Base-by-base conservation (phyloP, 441 rosid species). In the Macaranga tanarius region DNA sequence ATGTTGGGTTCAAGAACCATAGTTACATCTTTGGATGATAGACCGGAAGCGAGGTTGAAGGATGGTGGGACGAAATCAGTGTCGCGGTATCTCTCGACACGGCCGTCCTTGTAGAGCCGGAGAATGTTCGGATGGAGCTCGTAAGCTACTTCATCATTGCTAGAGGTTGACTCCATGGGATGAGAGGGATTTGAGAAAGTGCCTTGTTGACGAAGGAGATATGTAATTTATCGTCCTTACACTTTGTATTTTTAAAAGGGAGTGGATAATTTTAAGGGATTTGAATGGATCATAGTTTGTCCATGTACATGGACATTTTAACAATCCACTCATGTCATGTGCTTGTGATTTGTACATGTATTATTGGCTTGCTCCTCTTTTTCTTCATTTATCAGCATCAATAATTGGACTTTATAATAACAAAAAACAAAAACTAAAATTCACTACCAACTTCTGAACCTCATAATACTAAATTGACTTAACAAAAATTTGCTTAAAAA, bases 11-110 rank as follows among this genome's bases (percentile, higher is more conserved):
- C 63, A 15, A 76, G 74, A 23, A 68, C 34, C 22, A 81, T 15
- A 1, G 62, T 74, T 10, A 81, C 26, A 74, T 87, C 89, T 72
- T 79, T 85, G 70, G 85, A 82, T 10, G 74, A 74, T 65, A 84
- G 76, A 13, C 78, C 81, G 55, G 78, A 64, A 19, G 56, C 0
- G 15, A 77, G 76, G 44, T 78, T 71, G 68, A 67, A 42, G 5
- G 82, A 77, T 17, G 85, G 75, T 4, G 86, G 86, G 26, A 77
- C 79, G 26, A 76, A 67, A 64, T 67, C 79, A 0, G 80, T 79
- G 20, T 54, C 79, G 10, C 26, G 22, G 50, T 81, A 69, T 66
- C 85, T 73, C 22, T 84, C 77, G 5, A 84, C 64, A 42, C 45
- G 71, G 54, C 84, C 89, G 63, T 85, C 77, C 52, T 74, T 73